Evolutionary conservation across 495 filamentous ascomycete species (phyloP).

Genomic region (Tuber borchii): DNA sequence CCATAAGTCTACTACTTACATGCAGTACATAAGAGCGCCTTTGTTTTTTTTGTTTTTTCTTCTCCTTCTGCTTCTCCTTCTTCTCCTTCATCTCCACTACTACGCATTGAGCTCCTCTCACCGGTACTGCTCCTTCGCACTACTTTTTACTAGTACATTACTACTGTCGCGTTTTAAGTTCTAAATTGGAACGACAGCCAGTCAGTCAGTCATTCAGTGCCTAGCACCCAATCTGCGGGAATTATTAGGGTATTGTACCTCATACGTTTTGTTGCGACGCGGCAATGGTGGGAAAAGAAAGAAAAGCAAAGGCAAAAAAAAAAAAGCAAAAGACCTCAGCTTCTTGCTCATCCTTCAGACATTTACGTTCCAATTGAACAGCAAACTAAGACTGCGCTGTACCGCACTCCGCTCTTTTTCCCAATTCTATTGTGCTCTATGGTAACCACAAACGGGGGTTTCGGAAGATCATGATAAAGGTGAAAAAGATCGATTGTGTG

Average conservation of each 20-base stretch:
- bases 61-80: neutral
- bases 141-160: neutral
- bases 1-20: neutral
- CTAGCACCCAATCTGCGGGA: neutral
- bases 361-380: neutral
- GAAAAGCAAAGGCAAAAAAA: neutral
- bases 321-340: neutral
- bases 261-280: neutral
- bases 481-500: neutral
- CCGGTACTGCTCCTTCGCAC: neutral
- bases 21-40: neutral
- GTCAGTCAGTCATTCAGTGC: neutral
- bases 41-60: neutral
- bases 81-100: neutral
- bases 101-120: neutral
- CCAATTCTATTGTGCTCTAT: neutral
- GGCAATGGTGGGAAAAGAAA: neutral
- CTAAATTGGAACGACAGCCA: neutral
- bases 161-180: neutral
- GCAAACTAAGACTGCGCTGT: neutral
- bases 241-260: neutral
- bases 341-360: neutral
- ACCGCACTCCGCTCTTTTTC: neutral
- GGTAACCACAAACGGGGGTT: neutral
- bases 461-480: neutral